Conservation (phyloP, 306 rosid species). For the Aeschynomene evenia region DNA sequence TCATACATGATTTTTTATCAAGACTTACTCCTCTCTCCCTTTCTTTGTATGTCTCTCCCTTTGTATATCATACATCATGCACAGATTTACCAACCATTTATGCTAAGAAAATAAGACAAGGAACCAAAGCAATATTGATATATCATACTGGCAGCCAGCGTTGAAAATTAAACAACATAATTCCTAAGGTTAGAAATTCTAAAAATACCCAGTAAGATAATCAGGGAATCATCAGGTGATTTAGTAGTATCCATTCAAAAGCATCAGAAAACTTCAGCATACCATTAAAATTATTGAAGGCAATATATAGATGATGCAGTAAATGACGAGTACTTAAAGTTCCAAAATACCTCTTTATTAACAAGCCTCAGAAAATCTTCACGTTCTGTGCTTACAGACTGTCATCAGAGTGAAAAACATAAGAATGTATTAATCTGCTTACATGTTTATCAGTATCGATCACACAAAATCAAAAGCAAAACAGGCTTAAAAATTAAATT, state of each 20-base stretch:
- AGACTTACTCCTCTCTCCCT: neutral
- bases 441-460: neutral
- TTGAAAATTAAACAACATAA: neutral
- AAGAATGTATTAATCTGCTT: neutral
- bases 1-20: neutral
- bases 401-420: slow-evolving; percentile 35
- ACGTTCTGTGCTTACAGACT: slow-evolving; percentile 95
- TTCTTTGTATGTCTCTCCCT: no score
- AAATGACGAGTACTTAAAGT: slow-evolving; percentile 16
- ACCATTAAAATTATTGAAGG: neutral
- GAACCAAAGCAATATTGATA: neutral
- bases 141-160: neutral
- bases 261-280: slow-evolving; percentile 9
- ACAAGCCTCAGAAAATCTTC: slow-evolving; percentile 93
- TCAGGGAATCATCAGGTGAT: slow-evolving; percentile 5
- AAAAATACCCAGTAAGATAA: neutral
- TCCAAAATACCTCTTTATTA: slow-evolving; percentile 76
- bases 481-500: slow-evolving; percentile 22
- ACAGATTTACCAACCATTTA: neutral
- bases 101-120: neutral
- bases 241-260: neutral
- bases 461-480: slow-evolving; percentile 2
- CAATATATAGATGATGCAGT: slow-evolving; percentile 12
- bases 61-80: no score
- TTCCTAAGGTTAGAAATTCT: neutral